These are phyloP conservation scores for Phytophthora megakarya DNA, from an alignment of 352 stramenopile genomes.

Conservation along the genomic window DNA sequence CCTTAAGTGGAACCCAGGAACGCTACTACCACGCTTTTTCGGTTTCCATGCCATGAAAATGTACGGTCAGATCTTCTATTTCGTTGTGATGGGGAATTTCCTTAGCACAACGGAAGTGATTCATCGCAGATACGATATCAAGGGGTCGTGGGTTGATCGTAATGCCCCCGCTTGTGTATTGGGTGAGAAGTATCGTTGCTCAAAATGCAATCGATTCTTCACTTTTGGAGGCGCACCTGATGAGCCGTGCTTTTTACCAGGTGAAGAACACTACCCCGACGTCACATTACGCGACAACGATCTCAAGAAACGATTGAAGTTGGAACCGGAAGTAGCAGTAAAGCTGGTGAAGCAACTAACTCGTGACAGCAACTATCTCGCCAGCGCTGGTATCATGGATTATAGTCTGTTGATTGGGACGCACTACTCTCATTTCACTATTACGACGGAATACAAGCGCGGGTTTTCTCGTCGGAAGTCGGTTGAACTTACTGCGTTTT, in stretches of 20 bases:
- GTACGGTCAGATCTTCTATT: slow-evolving; percentile 92
- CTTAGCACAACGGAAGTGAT: slow-evolving; percentile 84
- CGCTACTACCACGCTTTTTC: slow-evolving; percentile 89
- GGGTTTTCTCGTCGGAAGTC: slow-evolving; percentile 38
- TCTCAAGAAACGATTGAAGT: slow-evolving; percentile 82
- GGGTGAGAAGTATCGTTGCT: slow-evolving; percentile 80
- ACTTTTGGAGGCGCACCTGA: slow-evolving; percentile 58
- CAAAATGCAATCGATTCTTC: slow-evolving; percentile 88
- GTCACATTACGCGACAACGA: slow-evolving; percentile 87
- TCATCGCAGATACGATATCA: slow-evolving; percentile 91
- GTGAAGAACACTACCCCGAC: slow-evolving; percentile 81
- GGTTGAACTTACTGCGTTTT: slow-evolving; percentile 36
- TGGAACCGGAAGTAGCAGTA: slow-evolving; percentile 52
- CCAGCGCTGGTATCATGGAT: slow-evolving; percentile 90
- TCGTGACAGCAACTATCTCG: slow-evolving; percentile 84
- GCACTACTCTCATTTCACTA: slow-evolving; percentile 86
- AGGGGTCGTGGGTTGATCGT: slow-evolving; percentile 90
- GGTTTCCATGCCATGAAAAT: slow-evolving; percentile 92
- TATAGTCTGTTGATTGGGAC: slow-evolving; percentile 90
- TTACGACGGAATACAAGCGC: slow-evolving; percentile 47
- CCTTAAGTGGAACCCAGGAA: slow-evolving; percentile 87
- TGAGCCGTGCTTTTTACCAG: slow-evolving; percentile 56
- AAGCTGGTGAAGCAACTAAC: slow-evolving; percentile 82
- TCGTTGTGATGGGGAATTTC: slow-evolving; percentile 94
- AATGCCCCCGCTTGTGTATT: slow-evolving; percentile 79